Base-by-base conservation (phyloP, 371 early-diverging fungal genomes). In the Apophysomyces variabilis region DNA sequence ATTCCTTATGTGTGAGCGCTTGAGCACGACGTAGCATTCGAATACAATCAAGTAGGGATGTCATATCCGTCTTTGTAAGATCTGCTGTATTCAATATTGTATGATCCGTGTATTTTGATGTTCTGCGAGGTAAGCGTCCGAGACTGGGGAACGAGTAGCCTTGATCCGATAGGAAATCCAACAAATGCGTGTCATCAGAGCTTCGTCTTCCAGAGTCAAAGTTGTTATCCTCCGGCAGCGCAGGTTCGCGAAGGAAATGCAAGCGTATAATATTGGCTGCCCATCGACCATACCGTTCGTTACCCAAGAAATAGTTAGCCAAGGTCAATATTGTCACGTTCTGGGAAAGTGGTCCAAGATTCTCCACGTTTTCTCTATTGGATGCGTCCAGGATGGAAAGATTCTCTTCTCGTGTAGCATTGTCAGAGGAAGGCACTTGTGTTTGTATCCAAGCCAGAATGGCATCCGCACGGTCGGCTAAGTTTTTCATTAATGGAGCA, bases 81-180 rank as follows among this genome's bases (percentile, higher is more conserved):
- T 80, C 77, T 1, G 75, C 71, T 13, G 83, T 78, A 38, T 75
- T 79, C 0, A 80, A 41, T 43, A 78, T 72, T 1, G n/a, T 58
- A 37, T 36, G 45, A 62, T 57, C 57, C 35, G n/a, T 68, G 66
- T 83, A 83, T 68, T 85, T 85, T 26, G 85, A 83, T 18, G 82
- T 82, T 7, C 81, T 74, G 58, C 85, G 77, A 16, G 88, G 83
- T 5, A 85, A 73, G 12, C 86, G 83, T 37, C 82, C 84, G 12
- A 88, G 65, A 35, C 85, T 83, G 13, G 88, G 88, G 67, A 88
- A 88, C 16, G 87, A 86, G 50, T 88, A 88, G 14, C 88, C 88
- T 67, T 88, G 87, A 36, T 88, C 88, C 12, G 87, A 80, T 47
- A 86, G 58, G 44, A 85, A 85, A 58, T 87, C 87, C n/a, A 85